Conservation (phyloP, 306 rosid species). For the Sicyos baderoa region DNA sequence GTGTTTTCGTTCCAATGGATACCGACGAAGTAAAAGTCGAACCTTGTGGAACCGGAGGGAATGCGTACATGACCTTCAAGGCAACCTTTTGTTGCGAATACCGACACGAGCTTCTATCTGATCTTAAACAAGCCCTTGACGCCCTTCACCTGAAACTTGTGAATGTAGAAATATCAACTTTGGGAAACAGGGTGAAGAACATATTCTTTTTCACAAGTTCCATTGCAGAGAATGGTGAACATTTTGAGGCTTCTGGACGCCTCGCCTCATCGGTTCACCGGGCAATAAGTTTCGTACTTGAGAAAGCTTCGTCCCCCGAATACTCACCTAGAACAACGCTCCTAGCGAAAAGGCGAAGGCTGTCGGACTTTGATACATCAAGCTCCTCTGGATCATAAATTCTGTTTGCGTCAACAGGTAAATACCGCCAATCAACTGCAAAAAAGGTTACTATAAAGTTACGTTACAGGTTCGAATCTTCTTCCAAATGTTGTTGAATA, state of each 20-base stretch:
- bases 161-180: conserved; percentile 63
- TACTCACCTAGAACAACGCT: conserved; percentile 48
- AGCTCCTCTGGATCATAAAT: conserved; percentile 31
- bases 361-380: conserved; percentile 37
- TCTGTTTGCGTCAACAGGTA: background rate
- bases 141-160: conserved; percentile 48
- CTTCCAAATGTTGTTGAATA: too few species aligned
- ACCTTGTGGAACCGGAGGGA: conserved; percentile 32
- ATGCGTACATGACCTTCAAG: conserved; percentile 40
- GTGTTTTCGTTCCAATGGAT: conserved; percentile 58
- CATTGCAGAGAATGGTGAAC: conserved; percentile 24
- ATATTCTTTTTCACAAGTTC: conserved; percentile 42
- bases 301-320: conserved; percentile 57
- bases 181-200: conserved; percentile 62
- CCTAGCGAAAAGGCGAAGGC: conserved; percentile 47
- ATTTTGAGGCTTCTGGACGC: conserved; percentile 31
- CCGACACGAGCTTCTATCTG: conserved; percentile 55
- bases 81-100: conserved; percentile 69
- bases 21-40: conserved; percentile 67
- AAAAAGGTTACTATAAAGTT: too few species aligned
- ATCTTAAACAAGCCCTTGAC: conserved; percentile 53
- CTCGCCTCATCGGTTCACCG: conserved; percentile 42
- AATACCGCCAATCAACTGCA: background rate
- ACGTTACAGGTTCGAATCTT: too few species aligned
- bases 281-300: conserved; percentile 51